These are phyloP conservation scores for Phytophthora cactorum DNA, from an alignment of 352 stramenopile genomes.

Conservation along the genomic window DNA sequence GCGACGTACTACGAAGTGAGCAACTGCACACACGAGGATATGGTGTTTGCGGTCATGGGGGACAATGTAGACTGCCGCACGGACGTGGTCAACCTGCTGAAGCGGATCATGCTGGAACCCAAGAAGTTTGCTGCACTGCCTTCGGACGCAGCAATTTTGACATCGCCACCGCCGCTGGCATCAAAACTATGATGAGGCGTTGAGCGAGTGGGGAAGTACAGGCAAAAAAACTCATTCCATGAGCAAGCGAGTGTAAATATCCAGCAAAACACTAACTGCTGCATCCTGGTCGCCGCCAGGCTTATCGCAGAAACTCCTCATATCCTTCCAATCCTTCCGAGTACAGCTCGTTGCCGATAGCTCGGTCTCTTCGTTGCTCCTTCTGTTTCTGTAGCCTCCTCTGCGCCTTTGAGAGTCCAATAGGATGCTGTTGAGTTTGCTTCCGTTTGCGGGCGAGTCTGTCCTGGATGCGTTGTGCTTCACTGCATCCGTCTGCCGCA, in stretches of 20 bases:
- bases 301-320: slow-evolving; percentile 56
- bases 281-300: background rate
- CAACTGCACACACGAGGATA: slow-evolving; percentile 66
- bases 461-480: slow-evolving; percentile 50
- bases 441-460: slow-evolving; percentile 57
- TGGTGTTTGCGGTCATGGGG: slow-evolving; percentile 77
- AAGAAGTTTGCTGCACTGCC: background rate
- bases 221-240: slow-evolving; percentile 3
- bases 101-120: slow-evolving; percentile 40
- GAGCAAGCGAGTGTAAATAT: background rate
- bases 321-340: slow-evolving; percentile 59
- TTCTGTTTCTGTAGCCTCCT: slow-evolving; percentile 51
- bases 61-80: slow-evolving; percentile 53
- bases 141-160: slow-evolving; percentile 6
- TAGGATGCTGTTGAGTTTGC: slow-evolving; percentile 22
- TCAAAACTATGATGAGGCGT: slow-evolving; percentile 24
- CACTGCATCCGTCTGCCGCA: slow-evolving; percentile 38
- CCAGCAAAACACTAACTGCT: slow-evolving; percentile 3
- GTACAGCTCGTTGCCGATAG: slow-evolving; percentile 57
- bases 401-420: slow-evolving; percentile 30
- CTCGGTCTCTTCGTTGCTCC: slow-evolving; percentile 48
- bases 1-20: slow-evolving; percentile 50
- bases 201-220: background rate
- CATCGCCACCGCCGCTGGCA: background rate
- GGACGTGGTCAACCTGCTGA: slow-evolving; percentile 47